Conservation (phyloP, 1,284 basidiomycete genomes). For the Athelia psychrophila region DNA sequence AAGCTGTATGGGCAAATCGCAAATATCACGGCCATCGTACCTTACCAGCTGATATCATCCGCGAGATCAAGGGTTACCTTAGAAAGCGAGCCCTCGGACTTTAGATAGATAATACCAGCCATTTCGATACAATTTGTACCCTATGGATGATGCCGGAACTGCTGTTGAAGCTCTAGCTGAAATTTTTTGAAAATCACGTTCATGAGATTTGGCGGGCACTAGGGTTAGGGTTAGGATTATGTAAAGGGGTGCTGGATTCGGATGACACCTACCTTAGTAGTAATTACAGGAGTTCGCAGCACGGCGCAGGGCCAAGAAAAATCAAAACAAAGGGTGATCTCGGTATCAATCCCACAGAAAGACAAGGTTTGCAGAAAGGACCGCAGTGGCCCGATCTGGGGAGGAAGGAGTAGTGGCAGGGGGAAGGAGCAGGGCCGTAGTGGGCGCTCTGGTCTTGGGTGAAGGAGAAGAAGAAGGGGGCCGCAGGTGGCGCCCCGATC, state of each 20-base stretch:
- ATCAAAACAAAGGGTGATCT: too few species aligned
- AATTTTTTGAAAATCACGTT: background rate
- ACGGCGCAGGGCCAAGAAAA: too few species aligned
- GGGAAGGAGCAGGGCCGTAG: too few species aligned
- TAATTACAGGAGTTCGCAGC: too few species aligned
- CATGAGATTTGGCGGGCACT: background rate
- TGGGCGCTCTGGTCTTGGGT: too few species aligned
- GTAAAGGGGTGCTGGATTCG: background rate
- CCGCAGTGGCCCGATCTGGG: too few species aligned
- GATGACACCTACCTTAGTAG: background rate
- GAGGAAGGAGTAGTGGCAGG: too few species aligned
- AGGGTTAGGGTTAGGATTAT: constrained; percentile 1
- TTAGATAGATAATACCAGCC: background rate
- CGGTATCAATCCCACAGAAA: too few species aligned
- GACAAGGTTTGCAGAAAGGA: too few species aligned
- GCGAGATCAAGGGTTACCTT: background rate
- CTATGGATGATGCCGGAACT: background rate
- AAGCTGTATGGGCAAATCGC: constrained; percentile 9
- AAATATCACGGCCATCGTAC: constrained; percentile 13
- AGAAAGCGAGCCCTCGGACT: background rate
- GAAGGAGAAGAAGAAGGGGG: too few species aligned
- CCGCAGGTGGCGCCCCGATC: too few species aligned
- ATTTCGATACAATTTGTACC: background rate
- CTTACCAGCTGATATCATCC: constrained; percentile 8
- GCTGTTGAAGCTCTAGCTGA: background rate